Conservation (phyloP, 352 stramenopile species). For the Phytophthora sansomeana region DNA sequence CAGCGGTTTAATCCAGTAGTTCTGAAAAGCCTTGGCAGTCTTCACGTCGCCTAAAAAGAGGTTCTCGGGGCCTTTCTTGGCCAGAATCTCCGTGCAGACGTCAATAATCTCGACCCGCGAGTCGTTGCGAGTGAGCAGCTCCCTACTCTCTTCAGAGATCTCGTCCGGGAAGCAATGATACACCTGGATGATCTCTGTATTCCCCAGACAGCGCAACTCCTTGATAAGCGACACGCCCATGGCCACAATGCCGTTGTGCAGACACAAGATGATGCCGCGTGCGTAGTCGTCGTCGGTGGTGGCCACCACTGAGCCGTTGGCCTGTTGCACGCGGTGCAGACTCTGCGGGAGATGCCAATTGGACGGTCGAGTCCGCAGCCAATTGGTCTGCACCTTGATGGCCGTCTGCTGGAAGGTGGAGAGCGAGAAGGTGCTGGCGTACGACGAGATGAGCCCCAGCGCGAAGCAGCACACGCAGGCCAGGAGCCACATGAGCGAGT, state of each 20-base stretch:
- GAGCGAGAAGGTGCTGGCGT: constrained; percentile 35
- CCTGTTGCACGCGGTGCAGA: constrained; percentile 6
- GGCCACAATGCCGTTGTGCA: constrained; percentile 55
- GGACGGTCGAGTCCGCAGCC: constrained; percentile 22
- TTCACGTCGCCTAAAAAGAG: constrained; percentile 34
- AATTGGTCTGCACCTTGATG: constrained; percentile 3
- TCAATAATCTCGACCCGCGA: constrained; percentile 67
- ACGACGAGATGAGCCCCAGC: constrained; percentile 44
- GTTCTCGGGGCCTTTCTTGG: constrained; percentile 33
- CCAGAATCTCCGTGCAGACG: constrained; percentile 55
- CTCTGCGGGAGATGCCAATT: constrained; percentile 11
- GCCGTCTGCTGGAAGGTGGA: constrained; percentile 15
- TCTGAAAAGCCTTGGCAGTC: constrained; percentile 49
- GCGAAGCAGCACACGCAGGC: constrained; percentile 51
- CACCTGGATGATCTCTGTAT: constrained; percentile 33
- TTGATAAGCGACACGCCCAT: constrained; percentile 69
- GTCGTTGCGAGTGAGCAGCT: constrained; percentile 55
- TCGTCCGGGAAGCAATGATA: constrained; percentile 45
- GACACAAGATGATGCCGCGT: constrained; percentile 46
- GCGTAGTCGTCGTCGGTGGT: constrained; percentile 9
- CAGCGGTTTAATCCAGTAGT: constrained; percentile 72
- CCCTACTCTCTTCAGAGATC: constrained; percentile 40
- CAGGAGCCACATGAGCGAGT: constrained; percentile 43
- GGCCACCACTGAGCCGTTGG: not conserved
- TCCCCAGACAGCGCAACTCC: constrained; percentile 42